Conservation (phyloP, 108 stramenopile genomes). For the Cyclotella baltica region DNA sequence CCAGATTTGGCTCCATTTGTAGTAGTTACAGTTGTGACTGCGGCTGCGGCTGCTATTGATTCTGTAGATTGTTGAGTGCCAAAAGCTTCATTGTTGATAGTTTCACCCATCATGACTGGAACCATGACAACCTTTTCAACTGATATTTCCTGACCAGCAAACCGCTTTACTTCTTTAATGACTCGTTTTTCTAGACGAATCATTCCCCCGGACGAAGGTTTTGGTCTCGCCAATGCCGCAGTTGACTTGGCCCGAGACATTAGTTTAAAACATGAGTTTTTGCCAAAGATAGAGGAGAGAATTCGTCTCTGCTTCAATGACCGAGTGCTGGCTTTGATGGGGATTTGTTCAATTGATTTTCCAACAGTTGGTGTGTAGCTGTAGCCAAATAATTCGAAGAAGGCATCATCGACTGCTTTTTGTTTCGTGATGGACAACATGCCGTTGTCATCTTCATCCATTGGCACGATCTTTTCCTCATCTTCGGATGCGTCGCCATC, state of each 20-base stretch:
- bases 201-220: slow-evolving; percentile 35
- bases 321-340: slow-evolving; percentile 11
- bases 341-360: slow-evolving; percentile 6
- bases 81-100: background rate
- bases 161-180: slow-evolving; percentile 56
- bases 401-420: slow-evolving; percentile 76
- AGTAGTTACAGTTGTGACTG: background rate
- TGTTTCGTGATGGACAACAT: slow-evolving; percentile 45
- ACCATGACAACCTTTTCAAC: slow-evolving; percentile 53
- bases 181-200: slow-evolving; percentile 45
- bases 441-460: background rate
- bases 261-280: slow-evolving; percentile 22
- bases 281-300: slow-evolving; percentile 68
- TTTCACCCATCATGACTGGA: slow-evolving; percentile 22
- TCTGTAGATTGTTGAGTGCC: slow-evolving; percentile 5
- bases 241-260: slow-evolving; percentile 14
- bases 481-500: slow-evolving; percentile 28
- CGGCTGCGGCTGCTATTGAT: background rate
- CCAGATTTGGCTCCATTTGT: slow-evolving; percentile 10
- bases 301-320: slow-evolving; percentile 38
- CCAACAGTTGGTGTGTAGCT: slow-evolving; percentile 34
- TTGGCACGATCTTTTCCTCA: slow-evolving; percentile 36
- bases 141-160: slow-evolving; percentile 58
- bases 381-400: slow-evolving; percentile 79
- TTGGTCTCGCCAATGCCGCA: slow-evolving; percentile 41